Base-by-base conservation (phyloP, 352 stramenopile genomes). In the Phytopythium litorale region DNA sequence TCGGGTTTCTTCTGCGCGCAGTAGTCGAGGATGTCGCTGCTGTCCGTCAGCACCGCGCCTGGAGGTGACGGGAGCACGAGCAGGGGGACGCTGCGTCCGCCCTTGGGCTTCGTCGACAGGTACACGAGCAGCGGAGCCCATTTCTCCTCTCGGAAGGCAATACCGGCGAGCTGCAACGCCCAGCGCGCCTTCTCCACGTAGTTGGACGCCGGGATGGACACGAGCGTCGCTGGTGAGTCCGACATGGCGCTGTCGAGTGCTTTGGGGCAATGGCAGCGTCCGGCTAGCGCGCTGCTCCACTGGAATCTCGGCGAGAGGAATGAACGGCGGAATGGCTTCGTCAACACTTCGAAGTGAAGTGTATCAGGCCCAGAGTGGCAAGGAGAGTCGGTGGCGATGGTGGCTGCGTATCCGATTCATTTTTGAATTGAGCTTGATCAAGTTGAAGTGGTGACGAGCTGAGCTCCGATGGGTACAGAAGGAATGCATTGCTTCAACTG, bases 171-270 rank as follows among this genome's bases (percentile, higher is more conserved):
- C 23, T 75, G 71, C 33, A 89, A 52, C 23, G 75, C 75, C 79
- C 75, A 87, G 7, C 79, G 73, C 37, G 76, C 73, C 62, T 89
- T 89, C 64, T 87, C 79, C 21, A 77, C 76, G 52, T 78, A 89
- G 67, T 81, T 89, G 48, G 75, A 87, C 21, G 68, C 68, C 3
- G 76, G 75, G 49, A 88, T 85, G 28, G 76, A 73, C 56, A 88
- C 76, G 42, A 88, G 61, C 18, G 60, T 62, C 7, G 67, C 63
- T 8, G 13, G 4, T 13, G 32, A 18, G 33, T 40, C 51, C 51
- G 51, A 3, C 51, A 56, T 56, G 9, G 16, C 28, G 2, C 16
- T 18, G 16, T 8, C 42, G 21, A 25, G n/a, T 3, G 6, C 11
- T 21, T 19, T 46, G 3, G 4, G 16, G 13, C 16, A 45, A 45